Conservation (phyloP, 352 stramenopile species). For the Phytopythium helicoides region DNA sequence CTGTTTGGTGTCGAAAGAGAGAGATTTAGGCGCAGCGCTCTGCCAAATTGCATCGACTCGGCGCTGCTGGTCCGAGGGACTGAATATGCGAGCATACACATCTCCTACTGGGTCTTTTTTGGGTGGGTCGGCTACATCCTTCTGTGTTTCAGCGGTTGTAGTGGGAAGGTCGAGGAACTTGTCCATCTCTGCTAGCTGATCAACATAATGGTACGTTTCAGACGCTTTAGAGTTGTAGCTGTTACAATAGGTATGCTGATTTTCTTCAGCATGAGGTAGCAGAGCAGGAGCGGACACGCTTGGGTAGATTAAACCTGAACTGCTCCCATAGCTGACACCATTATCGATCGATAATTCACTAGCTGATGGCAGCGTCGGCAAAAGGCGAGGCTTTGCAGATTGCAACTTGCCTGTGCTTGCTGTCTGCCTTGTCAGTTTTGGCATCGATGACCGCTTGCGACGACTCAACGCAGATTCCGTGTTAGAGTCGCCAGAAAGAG, state of each 20-base stretch:
- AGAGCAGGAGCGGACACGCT: constrained; percentile 3
- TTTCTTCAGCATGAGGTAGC: neutral
- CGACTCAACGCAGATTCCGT: neutral
- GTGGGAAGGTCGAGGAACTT: constrained; percentile 25
- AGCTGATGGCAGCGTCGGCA: neutral
- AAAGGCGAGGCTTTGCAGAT: neutral
- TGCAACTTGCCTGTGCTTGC: neutral
- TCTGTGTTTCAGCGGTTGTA: neutral
- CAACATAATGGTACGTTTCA: constrained; percentile 26
- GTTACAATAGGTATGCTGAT: neutral
- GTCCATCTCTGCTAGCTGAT: constrained; percentile 57
- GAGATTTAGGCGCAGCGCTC: constrained; percentile 33
- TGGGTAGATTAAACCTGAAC: neutral
- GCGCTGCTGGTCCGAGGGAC: constrained; percentile 4
- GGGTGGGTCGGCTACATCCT: neutral
- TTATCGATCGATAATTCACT: too few species aligned
- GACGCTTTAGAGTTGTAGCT: too few species aligned
- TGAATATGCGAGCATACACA: constrained; percentile 14
- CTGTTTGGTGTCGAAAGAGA: constrained; percentile 4
- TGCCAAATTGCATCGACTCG: constrained; percentile 70
- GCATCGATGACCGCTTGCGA: neutral
- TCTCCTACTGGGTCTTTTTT: neutral
- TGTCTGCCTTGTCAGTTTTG: neutral
- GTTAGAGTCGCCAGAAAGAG: constrained; percentile 5
- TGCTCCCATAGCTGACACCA: too few species aligned